Percentiles rank a stretch among this genome's conserved stretches.
Evolutionary conservation across 163 green algal genomes (phyloP).

Genomic region (Botryococcus braunii): DNA sequence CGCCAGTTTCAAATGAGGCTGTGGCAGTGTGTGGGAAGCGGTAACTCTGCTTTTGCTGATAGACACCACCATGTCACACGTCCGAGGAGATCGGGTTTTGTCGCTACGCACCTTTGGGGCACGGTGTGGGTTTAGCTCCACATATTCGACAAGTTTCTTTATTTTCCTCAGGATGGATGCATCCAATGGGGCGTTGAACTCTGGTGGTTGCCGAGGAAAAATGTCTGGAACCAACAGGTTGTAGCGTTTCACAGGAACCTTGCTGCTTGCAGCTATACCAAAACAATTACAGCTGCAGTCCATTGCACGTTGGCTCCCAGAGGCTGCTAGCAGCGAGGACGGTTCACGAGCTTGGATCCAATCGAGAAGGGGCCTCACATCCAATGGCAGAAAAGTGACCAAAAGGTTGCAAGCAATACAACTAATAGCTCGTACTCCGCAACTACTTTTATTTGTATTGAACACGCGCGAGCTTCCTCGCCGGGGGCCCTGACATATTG

Average conservation of each 20-base stretch:
- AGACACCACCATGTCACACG: not conserved
- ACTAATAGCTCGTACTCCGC: too few species aligned
- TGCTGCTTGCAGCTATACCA: constrained; percentile 34
- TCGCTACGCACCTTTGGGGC: constrained; percentile 43
- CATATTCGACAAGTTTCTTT: constrained; percentile 52
- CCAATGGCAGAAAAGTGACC: too few species aligned
- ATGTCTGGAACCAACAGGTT: constrained; percentile 58
- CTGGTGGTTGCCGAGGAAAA: constrained; percentile 32
- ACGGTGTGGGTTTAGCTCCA: constrained; percentile 45
- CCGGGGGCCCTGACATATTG: too few species aligned
- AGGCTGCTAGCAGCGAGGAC: too few species aligned
- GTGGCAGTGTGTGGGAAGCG: not conserved
- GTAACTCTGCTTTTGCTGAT: not conserved
- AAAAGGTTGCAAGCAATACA: too few species aligned
- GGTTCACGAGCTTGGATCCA: too few species aligned
- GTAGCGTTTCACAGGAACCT: constrained; percentile 48
- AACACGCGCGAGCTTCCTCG: too few species aligned
- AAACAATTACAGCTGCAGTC: constrained; percentile 49
- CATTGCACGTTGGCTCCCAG: too few species aligned
- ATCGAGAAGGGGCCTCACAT: too few species aligned
- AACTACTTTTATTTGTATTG: too few species aligned
- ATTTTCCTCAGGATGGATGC: constrained; percentile 36
- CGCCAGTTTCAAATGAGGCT: not conserved
- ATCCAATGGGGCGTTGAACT: constrained; percentile 23
- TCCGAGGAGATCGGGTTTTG: not conserved